Evolutionary conservation across 495 filamentous ascomycete species (phyloP), one percentile per base, ranked within the genome.

Genomic region (Trichoderma erinaceum): DNA sequence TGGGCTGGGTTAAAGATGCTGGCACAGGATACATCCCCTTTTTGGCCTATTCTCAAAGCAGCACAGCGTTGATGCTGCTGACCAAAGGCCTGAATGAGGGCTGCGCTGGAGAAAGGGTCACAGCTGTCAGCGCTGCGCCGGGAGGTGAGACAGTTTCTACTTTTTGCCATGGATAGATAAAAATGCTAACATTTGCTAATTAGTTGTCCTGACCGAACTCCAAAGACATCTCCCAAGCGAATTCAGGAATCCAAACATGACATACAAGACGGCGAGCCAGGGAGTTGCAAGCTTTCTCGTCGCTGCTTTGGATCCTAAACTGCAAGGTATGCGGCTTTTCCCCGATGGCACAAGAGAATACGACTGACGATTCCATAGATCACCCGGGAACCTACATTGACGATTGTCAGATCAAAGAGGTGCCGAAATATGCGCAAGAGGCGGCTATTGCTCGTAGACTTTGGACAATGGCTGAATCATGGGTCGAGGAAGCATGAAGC

Each of bases 221-320:
- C 65, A 67, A 27, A 48, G 65, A 18, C 65, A 67, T 12, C 65
- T 67, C 21, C 65, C 44, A 21, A 38, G 52, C 27, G 65, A 56
- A 27, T 67, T 67, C 27, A 32, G 65, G 16, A 67, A 67, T 23
- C 65, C 44, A 32, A 52, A 67, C 25, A 67, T 67, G 65, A 27
- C 21, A 4, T 67, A 67, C 16, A 67, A 67, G 44, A 50, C 65
- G 16, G 27, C 65, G 3, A 67, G 44, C 44, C 65, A 67, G 52
- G 65, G 65, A 16, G 65, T 46, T 29, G 43, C 65, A 8, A 67
- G 65, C 65, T 67, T 67, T 41, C 65, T 67, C 18, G 65, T 67
- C 3, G 65, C 65, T 38, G 65, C 65, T 12, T 52, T 67, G 18
- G 65, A 67, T 38, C 65, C 65, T 21, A 35, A 25, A 27, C 25